Evolutionary conservation across 257 asterid species (phyloP).

Genomic region (Ehretia macrophylla): DNA sequence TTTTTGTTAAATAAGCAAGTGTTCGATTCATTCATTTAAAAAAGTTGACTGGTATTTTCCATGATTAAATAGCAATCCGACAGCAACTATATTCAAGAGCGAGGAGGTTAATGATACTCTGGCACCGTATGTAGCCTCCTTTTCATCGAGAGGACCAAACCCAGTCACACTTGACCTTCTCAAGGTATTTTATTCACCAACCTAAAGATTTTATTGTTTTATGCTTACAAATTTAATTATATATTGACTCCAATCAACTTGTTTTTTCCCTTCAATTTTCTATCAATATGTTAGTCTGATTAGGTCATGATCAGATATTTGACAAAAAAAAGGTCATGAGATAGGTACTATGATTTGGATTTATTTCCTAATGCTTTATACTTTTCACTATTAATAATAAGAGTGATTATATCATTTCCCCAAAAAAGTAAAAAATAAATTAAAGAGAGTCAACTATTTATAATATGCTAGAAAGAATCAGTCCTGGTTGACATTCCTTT

Average conservation of each 20-base stretch:
- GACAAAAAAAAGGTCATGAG: background rate
- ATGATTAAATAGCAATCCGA: slow-evolving; percentile 33
- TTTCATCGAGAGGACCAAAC: slow-evolving; percentile 70
- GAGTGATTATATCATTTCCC: too few relatives aligned
- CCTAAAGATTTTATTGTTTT: background rate
- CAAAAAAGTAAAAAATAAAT: too few relatives aligned
- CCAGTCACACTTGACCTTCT: slow-evolving; percentile 45
- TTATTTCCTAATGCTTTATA: too few relatives aligned
- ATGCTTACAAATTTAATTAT: too few relatives aligned
- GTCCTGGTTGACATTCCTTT: too few relatives aligned
- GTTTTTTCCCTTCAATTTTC: too few relatives aligned
- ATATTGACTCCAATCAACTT: background rate
- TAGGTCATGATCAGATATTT: too few relatives aligned
- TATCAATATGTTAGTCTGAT: too few relatives aligned
- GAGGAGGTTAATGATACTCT: slow-evolving; percentile 15
- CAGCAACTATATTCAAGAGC: slow-evolving; percentile 40
- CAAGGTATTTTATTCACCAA: slow-evolving; percentile 46
- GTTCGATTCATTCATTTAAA: background rate
- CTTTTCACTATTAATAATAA: too few relatives aligned
- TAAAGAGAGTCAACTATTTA: too few relatives aligned
- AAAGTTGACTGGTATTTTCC: background rate
- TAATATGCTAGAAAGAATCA: too few relatives aligned
- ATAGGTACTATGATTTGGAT: too few relatives aligned
- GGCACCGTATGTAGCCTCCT: slow-evolving; percentile 54
- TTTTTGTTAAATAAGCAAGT: background rate